Evolutionary conservation across 2,329 filamentous ascomycete genomes (phyloP), one percentile per base, ranked within the genome.

Genomic region (Trichoderma sp.): DNA sequence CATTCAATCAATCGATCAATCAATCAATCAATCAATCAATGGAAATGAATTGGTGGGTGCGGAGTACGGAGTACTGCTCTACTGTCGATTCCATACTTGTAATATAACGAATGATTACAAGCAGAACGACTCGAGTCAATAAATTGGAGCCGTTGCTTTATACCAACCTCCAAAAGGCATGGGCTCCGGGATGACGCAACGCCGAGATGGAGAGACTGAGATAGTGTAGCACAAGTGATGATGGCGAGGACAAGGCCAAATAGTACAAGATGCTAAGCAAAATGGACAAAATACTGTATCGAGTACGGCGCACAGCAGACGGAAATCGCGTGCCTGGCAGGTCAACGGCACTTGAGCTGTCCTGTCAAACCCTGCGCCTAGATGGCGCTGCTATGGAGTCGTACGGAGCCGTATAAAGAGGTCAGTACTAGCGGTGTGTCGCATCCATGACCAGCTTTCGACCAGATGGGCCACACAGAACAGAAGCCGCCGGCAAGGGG

Each of bases 341-440:
- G 9, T 52, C 53, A 2, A 56, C 53, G 53, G 53, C 53, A 56
- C 19, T 48, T 48, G n/a, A n/a, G n/a, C n/a, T n/a, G 42, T 19
- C 17, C 32, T 37, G 34, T 37, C 32, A n/a, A 58, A 39, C 54
- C 54, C 19, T 58, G 48, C 48, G 45, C 5, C 15, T 25, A 13
- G 15, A 34, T 17, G 54, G 54, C 27, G 32, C 54, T 27, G 56
- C 29, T 42, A 19, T 59, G 22, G 56, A 29, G 22, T 42, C 35
- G 39, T 34, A 48, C 39, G 39, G 39, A 60, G 57, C 48, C 57
- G 39, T 42, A 57, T 9, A 27, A 34, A 35, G 39, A 29, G 25
- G 52, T 57, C 22, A n/a, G 48, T 64, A 56, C 50, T 64, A 34
- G 61, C 61, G 61, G 61, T 64, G 61, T 64, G 61, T 64, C 61